Evolutionary conservation across 176 grass and related monocot genomes (phyloP).

Genomic region (Avena eriantha): DNA sequence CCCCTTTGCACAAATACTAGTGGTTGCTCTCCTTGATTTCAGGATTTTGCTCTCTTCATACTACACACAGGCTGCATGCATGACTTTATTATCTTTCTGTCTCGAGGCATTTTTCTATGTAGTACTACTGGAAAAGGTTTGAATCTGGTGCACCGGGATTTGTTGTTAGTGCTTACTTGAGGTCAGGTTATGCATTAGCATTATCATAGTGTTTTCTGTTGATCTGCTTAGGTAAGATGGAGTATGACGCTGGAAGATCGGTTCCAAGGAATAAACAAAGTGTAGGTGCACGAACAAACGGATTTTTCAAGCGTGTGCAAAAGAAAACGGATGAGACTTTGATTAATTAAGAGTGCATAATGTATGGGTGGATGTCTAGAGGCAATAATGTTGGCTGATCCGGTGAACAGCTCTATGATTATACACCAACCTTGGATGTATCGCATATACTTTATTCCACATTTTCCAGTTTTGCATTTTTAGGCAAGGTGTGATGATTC

Average conservation of each 20-base stretch:
- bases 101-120: conserved; percentile 39
- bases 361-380: conserved; percentile 25
- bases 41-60: conserved; percentile 60
- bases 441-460: neutral
- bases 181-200: conserved; percentile 25
- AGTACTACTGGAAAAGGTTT: neutral
- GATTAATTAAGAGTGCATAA: neutral
- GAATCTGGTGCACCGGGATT: conserved; percentile 23
- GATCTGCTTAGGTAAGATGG: conserved; percentile 34
- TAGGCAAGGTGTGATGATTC: too few species aligned
- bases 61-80: conserved; percentile 38
- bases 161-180: conserved; percentile 25
- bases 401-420: conserved; percentile 37
- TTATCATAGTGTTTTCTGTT: conserved; percentile 26
- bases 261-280: neutral
- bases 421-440: conserved; percentile 38
- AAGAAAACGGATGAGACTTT: conserved; percentile 28
- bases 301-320: neutral
- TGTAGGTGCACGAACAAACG: neutral
- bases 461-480: neutral
- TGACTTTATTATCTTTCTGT: conserved; percentile 55
- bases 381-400: conserved; percentile 32
- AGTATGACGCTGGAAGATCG: conserved; percentile 1
- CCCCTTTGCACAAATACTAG: conserved; percentile 46
- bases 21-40: conserved; percentile 61